Evolutionary conservation across 106 monocot species (phyloP).

Genomic region (Acanthochlamys bracteata): DNA sequence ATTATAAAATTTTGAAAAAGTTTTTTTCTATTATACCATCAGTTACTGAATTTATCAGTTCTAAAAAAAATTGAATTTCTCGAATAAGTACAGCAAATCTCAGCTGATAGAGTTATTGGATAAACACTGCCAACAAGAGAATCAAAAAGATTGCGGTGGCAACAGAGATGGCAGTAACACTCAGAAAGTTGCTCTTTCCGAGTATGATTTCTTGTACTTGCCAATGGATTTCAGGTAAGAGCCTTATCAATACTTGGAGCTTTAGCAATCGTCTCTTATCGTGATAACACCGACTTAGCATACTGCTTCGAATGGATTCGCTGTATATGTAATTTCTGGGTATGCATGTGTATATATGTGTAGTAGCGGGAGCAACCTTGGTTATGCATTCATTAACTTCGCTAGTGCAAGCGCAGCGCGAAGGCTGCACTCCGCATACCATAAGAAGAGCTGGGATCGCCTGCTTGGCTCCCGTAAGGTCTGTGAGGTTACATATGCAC

Average conservation of each 20-base stretch:
- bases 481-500: conserved; percentile 8
- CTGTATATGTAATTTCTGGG: too few species aligned
- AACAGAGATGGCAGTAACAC: not conserved
- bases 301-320: not conserved
- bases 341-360: not conserved
- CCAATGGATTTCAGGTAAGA: conserved; percentile 12
- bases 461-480: conserved; percentile 10
- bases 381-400: conserved; percentile 15
- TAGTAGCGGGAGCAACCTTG: conserved; percentile 6
- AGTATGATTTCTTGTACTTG: conserved; percentile 13
- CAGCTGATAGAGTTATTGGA: conserved; percentile 7
- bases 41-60: not conserved
- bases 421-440: conserved; percentile 2
- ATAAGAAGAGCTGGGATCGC: not conserved
- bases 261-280: not conserved
- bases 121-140: not conserved
- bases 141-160: not conserved
- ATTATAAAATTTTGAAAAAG: not conserved
- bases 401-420: conserved; percentile 1
- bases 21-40: not conserved
- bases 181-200: not conserved
- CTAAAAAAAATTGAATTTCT: not conserved
- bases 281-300: not conserved
- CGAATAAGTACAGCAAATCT: not conserved
- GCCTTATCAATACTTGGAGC: not conserved